phyloP scores from a whole-genome alignment of 1,284 basidiomycete species.

The Irpex rosettiformis region DNA sequence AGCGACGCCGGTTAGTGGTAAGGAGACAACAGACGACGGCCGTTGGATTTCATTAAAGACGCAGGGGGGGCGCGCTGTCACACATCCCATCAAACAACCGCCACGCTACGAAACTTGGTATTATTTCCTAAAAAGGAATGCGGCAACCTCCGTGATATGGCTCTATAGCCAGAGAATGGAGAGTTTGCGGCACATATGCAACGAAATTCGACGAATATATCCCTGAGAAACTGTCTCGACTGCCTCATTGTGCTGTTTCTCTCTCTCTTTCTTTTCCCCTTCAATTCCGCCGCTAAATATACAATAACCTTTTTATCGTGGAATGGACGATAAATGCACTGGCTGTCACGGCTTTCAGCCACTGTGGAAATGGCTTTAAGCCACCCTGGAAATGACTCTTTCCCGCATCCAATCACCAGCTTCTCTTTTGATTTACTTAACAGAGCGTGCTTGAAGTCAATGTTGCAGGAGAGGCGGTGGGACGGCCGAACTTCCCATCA shows the following conservation, averaged over 20 bases:
- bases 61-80: background rate
- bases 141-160: background rate
- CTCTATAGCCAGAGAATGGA: too few species aligned
- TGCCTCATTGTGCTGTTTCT: background rate
- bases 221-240: background rate
- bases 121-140: background rate
- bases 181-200: too few species aligned
- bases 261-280: too few species aligned
- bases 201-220: too few species aligned
- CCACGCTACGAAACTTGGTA: background rate
- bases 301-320: background rate
- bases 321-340: background rate
- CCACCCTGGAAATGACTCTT: slow-evolving; percentile 2
- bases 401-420: too few species aligned
- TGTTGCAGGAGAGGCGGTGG: background rate
- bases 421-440: too few species aligned
- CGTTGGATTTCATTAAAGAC: background rate
- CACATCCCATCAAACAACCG: slow-evolving; percentile 1
- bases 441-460: too few species aligned
- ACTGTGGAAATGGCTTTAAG: background rate
- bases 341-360: slow-evolving; percentile 1
- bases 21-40: slow-evolving; percentile 7
- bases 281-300: background rate
- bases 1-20: slow-evolving; percentile 11
- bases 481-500: background rate